Conservation (phyloP, 495 filamentous ascomycete species). For the Venustampulla echinocandica region DNA sequence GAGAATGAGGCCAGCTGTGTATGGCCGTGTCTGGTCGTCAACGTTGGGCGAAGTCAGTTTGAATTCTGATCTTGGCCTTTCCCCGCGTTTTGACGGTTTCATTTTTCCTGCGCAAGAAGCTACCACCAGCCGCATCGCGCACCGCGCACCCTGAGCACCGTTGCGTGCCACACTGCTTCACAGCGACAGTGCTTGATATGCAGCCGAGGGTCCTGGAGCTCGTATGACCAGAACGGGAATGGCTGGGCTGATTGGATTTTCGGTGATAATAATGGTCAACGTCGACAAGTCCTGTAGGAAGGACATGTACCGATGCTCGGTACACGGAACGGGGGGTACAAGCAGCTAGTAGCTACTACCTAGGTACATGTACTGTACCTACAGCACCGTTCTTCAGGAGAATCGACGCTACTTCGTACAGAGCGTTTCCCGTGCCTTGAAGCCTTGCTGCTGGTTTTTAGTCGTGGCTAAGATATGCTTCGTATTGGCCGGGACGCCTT, state of each 20-base stretch:
- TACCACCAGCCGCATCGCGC: background rate
- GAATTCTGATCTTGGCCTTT: slow-evolving; percentile 1
- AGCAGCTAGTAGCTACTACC: too few relatives aligned
- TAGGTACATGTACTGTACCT: too few relatives aligned
- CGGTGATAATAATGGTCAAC: background rate
- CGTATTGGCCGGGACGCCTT: slow-evolving; percentile 6
- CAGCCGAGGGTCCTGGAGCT: slow-evolving; percentile 5
- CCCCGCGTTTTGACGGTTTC: slow-evolving; percentile 18
- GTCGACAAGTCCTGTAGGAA: background rate
- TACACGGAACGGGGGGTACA: too few relatives aligned
- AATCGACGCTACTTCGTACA: too few relatives aligned
- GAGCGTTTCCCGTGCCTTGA: background rate
- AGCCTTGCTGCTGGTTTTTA: background rate
- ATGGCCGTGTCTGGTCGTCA: background rate
- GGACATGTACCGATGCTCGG: background rate
- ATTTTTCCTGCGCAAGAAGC: slow-evolving; percentile 5
- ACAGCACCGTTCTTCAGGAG: too few relatives aligned
- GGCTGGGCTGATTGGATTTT: slow-evolving; percentile 3
- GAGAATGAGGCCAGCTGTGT: background rate
- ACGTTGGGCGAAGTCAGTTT: background rate
- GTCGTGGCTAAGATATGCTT: slow-evolving; percentile 9
- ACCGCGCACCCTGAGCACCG: background rate
- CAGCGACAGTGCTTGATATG: background rate
- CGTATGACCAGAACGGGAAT: slow-evolving; percentile 18
- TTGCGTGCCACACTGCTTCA: background rate